Conservation (phyloP, 768 basidiomycete species). For the Lactarius indigo region DNA sequence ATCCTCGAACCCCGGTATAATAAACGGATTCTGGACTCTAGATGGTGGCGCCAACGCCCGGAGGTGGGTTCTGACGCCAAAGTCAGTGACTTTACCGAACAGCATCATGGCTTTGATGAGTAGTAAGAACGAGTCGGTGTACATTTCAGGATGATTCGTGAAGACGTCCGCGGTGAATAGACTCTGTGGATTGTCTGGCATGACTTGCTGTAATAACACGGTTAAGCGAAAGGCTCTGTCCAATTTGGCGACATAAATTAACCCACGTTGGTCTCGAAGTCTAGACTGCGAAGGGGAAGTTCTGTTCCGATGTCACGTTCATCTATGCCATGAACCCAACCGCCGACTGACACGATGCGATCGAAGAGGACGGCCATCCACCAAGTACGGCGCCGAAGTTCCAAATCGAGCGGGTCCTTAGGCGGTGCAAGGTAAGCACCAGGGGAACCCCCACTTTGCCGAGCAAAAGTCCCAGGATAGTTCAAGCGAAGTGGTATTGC, state of each 20-base stretch:
- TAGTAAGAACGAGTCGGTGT: conserved; percentile 78
- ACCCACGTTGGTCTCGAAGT: conserved; percentile 73
- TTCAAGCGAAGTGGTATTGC: conserved; percentile 80
- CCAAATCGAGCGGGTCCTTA: conserved; percentile 68
- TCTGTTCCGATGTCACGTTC: conserved; percentile 84
- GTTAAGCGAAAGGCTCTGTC: conserved; percentile 22
- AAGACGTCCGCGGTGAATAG: conserved; percentile 61
- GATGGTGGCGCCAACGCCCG: conserved; percentile 62
- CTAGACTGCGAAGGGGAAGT: conserved; percentile 67
- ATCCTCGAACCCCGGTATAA: conserved; percentile 59
- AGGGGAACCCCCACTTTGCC: conserved; percentile 62
- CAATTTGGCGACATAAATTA: background rate
- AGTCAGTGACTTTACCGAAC: conserved; percentile 83
- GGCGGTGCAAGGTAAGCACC: conserved; percentile 80
- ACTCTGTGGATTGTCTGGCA: conserved; percentile 76
- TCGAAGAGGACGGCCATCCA: conserved; percentile 91
- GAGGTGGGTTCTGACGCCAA: conserved; percentile 71
- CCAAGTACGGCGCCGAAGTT: conserved; percentile 79
- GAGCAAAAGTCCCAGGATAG: conserved; percentile 79
- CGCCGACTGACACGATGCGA: conserved; percentile 64
- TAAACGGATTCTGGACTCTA: conserved; percentile 72
- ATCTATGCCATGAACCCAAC: conserved; percentile 83
- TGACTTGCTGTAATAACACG: conserved; percentile 40
- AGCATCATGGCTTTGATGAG: conserved; percentile 82
- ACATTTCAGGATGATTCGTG: conserved; percentile 65